Evolutionary conservation across 331 rosid genomes (phyloP).

Genomic region (Prunus yedoensis): DNA sequence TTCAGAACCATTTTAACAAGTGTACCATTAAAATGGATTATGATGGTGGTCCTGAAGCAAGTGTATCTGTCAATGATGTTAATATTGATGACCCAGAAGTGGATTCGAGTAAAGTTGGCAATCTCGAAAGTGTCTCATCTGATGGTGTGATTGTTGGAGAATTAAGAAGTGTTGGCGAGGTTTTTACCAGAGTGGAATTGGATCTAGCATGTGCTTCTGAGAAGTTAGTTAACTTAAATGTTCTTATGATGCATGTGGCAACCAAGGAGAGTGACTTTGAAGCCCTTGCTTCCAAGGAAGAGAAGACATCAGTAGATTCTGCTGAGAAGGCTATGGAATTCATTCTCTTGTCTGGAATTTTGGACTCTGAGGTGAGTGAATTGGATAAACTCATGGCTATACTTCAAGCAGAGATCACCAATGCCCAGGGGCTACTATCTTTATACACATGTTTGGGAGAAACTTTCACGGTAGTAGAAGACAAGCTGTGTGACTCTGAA

Average conservation of each 20-base stretch:
- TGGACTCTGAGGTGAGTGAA: constrained; percentile 67
- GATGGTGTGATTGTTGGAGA: constrained; percentile 38
- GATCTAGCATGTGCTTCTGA: constrained; percentile 64
- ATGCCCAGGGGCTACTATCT: constrained; percentile 37
- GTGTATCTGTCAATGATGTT: constrained; percentile 32
- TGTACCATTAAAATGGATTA: constrained; percentile 34
- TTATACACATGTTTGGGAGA: constrained; percentile 43
- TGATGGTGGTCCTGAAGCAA: constrained; percentile 34
- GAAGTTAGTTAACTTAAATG: constrained; percentile 64
- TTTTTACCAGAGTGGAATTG: constrained; percentile 45
- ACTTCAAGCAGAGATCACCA: constrained; percentile 47
- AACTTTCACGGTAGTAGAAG: constrained; percentile 37
- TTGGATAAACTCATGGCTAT: constrained; percentile 50
- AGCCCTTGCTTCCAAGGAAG: constrained; percentile 43
- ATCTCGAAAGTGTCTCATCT: constrained; percentile 28
- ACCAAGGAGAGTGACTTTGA: constrained; percentile 66
- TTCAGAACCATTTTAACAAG: constrained; percentile 3
- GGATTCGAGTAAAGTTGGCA: constrained; percentile 15
- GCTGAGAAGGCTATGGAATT: constrained; percentile 51
- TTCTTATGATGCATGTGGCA: constrained; percentile 69
- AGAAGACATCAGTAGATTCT: constrained; percentile 34
- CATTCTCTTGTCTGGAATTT: constrained; percentile 68
- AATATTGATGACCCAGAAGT: constrained; percentile 27
- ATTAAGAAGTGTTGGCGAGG: constrained; percentile 28
- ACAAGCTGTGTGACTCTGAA: constrained; percentile 49